Percentiles rank a stretch among this genome's conserved stretches.
phyloP scores from a whole-genome alignment of 257 asterid species.

The Gynochthodes officinalis region DNA sequence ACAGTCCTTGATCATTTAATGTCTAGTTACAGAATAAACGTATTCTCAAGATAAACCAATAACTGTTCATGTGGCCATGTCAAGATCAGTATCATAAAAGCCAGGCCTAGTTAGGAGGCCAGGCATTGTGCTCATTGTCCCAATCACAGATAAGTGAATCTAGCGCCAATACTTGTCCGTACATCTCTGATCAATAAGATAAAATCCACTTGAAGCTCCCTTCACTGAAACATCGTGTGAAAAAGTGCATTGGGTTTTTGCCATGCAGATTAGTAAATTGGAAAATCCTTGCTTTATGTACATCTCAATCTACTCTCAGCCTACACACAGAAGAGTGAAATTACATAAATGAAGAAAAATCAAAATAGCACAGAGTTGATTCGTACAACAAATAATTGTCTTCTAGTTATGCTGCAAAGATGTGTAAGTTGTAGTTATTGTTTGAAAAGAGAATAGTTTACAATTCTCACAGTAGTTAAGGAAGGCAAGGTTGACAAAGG shows the following conservation, averaged over 20 bases:
- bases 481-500: background rate
- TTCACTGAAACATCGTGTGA: slow-evolving; percentile 73
- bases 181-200: slow-evolving; percentile 86
- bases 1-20: background rate
- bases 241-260: slow-evolving; percentile 94
- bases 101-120: slow-evolving; percentile 97
- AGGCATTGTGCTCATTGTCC: slow-evolving; percentile 99
- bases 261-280: slow-evolving; percentile 94
- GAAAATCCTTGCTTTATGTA: slow-evolving; percentile 84
- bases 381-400: background rate
- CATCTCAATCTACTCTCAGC: slow-evolving; percentile 94
- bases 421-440: background rate
- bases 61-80: slow-evolving; percentile 74
- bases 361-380: background rate
- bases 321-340: slow-evolving; percentile 32
- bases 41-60: slow-evolving; percentile 78
- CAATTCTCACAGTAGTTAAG: background rate
- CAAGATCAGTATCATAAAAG: slow-evolving; percentile 90
- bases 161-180: slow-evolving; percentile 92
- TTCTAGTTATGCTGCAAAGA: background rate
- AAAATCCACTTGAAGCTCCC: slow-evolving; percentile 94
- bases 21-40: background rate
- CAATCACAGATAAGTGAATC: slow-evolving; percentile 89
- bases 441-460: background rate
- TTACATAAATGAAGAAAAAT: background rate